Conservation (phyloP, 202 grass and related monocot genomes). For the Schoenoplectus tabernaemontani region DNA sequence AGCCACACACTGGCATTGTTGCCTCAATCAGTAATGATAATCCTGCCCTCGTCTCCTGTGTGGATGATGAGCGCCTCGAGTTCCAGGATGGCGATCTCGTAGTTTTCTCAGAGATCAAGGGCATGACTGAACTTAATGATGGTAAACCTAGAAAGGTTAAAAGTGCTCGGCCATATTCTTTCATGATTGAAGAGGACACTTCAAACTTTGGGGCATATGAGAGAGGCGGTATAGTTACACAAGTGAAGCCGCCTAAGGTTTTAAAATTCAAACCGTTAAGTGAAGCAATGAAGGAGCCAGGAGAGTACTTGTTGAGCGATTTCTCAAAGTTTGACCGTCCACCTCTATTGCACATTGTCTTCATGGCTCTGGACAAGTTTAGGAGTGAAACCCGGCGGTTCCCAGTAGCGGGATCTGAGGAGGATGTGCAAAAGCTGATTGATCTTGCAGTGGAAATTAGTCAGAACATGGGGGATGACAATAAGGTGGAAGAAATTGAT, state of each 20-base stretch:
- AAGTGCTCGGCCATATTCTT: constrained; percentile 72
- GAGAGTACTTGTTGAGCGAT: constrained; percentile 89
- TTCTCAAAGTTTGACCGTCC: constrained; percentile 88
- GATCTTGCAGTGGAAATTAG: constrained; percentile 53
- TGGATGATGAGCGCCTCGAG: constrained; percentile 39
- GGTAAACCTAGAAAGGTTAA: constrained; percentile 85
- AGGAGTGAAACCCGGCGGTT: constrained; percentile 46
- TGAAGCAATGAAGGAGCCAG: constrained; percentile 67
- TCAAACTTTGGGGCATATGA: constrained; percentile 53
- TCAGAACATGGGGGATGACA: constrained; percentile 35
- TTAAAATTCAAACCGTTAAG: constrained; percentile 66
- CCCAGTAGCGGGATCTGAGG: constrained; percentile 61
- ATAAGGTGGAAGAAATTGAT: constrained; percentile 74
- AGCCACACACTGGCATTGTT: constrained; percentile 37
- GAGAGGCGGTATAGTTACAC: constrained; percentile 84
- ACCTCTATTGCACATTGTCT: constrained; percentile 72
- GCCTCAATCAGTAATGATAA: constrained; percentile 42
- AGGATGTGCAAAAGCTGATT: constrained; percentile 65
- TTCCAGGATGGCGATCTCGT: constrained; percentile 47
- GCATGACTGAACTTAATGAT: constrained; percentile 87
- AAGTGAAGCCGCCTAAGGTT: constrained; percentile 76
- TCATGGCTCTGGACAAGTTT: constrained; percentile 96
- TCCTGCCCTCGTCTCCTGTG: constrained; percentile 37
- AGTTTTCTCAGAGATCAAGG: constrained; percentile 45
- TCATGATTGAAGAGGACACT: constrained; percentile 87